Conservation (phyloP, 2,329 filamentous ascomycete species). For the Pseudogymnoascus sp. region DNA sequence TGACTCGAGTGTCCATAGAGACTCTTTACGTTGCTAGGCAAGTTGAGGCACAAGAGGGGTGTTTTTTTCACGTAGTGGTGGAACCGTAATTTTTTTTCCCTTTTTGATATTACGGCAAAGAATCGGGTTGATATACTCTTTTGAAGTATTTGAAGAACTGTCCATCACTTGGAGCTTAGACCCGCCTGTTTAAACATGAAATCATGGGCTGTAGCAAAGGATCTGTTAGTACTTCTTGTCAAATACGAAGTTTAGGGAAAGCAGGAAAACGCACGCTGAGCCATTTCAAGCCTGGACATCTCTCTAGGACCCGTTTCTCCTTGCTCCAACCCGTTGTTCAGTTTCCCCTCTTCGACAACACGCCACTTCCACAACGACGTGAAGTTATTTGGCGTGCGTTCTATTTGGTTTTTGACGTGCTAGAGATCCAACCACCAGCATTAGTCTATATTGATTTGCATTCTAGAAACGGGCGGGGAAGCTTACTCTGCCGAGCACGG, state of each 20-base stretch:
- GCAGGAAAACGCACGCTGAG: constrained; percentile 5
- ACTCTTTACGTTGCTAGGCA: too few relatives aligned
- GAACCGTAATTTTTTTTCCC: too few relatives aligned
- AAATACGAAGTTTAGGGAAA: not conserved
- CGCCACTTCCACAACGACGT: constrained; percentile 22
- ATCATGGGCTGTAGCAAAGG: not conserved
- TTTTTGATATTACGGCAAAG: not conserved
- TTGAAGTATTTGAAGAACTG: not conserved
- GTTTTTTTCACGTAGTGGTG: too few relatives aligned
- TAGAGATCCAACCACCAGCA: not conserved
- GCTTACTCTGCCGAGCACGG: constrained; percentile 21
- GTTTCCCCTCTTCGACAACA: constrained; percentile 18
- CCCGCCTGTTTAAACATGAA: not conserved
- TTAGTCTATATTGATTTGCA: not conserved
- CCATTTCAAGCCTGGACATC: constrained; percentile 17
- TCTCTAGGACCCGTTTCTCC: constrained; percentile 24
- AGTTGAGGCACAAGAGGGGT: too few relatives aligned
- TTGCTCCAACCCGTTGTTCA: constrained; percentile 23
- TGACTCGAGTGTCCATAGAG: too few relatives aligned
- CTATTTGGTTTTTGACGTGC: constrained; percentile 18
- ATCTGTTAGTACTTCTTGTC: not conserved
- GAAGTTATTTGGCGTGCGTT: constrained; percentile 20
- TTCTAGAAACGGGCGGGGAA: not conserved
- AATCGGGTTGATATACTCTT: not conserved
- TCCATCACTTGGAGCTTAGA: not conserved